A percentile compares a stretch with the other conserved stretches of the same genome.
Conservation (phyloP, 768 basidiomycete species). For the Tulasnella sp. region DNA sequence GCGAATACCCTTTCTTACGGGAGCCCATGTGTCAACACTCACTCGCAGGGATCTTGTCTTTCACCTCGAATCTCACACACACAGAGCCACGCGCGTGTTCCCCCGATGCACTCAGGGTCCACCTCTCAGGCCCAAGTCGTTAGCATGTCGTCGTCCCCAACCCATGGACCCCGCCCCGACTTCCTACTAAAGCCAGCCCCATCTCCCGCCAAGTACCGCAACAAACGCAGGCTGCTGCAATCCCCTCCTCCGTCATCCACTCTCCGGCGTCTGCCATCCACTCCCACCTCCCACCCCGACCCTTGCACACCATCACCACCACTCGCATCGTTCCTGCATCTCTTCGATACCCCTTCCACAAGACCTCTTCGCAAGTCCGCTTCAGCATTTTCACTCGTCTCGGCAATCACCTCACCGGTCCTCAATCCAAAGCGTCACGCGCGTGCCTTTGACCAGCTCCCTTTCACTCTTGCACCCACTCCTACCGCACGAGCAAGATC, state of each 20-base stretch:
- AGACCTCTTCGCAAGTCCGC: background rate
- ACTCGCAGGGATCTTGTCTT: background rate
- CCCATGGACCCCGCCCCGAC: slow-evolving; percentile 7
- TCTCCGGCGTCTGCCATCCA: background rate
- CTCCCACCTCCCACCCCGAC: too few relatives aligned
- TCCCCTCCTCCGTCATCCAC: slow-evolving; percentile 4
- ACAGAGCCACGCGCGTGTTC: background rate
- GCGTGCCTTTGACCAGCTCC: background rate
- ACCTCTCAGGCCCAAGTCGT: slow-evolving; percentile 9
- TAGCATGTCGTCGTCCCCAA: background rate
- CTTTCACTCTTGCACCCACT: slow-evolving; percentile 1
- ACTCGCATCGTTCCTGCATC: background rate
- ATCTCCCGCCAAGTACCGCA: slow-evolving; percentile 1
- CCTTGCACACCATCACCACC: background rate
- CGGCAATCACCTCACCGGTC: background rate
- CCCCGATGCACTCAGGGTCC: background rate
- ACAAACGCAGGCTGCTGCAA: slow-evolving; percentile 10
- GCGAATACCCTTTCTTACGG: background rate
- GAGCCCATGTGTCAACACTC: background rate
- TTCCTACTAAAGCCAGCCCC: slow-evolving; percentile 23
- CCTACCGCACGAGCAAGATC: background rate
- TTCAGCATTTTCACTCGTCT: background rate
- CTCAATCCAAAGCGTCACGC: background rate
- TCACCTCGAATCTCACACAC: background rate
- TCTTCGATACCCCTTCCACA: slow-evolving; percentile 18